Evolutionary conservation across 2,329 filamentous ascomycete species (phyloP), one percentile per base, ranked within the genome.

Genomic region (Penicillium paneum): DNA sequence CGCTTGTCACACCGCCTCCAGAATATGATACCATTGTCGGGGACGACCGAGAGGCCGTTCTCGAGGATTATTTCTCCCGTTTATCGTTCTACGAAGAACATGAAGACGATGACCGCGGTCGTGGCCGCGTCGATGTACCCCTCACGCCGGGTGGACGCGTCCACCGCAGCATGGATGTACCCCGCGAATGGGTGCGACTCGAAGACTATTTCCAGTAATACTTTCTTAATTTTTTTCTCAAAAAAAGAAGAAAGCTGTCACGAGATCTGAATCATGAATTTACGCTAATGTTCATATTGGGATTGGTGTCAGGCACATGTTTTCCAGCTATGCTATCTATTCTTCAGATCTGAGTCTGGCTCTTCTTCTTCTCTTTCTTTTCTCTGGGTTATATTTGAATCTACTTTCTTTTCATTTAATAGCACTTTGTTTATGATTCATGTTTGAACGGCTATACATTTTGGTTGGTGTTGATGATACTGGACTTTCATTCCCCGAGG

Each of bases 51-150:
- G 91, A 76, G 74, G 86, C 71, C 12, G 83, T 83, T 0, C 72
- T 96, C 43, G 89, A 91, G 1, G 92, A 96, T 66, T 97, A 97
- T 71, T 97, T 97, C 69, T 79, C 87, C 0, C 84, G 92, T 1
- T 75, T 96, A 36, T 89, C 89, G 0, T 69, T 64, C 32, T 71
- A 90, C 60, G 88, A 89, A 52, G 87, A 90, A 39, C 78, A 77
- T 39, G 80, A 83, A 36, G 81, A 82, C 48, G 80, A 81, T 32
- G 78, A 79, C 32, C 71, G 75, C 24, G 73, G 73, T 24, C 63
- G 67, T 7, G 75, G 72, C 44, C 72, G 75, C 56, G 75, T 78
- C 17, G 83, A 86, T 61, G 76, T 86, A 11, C 84, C 85, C 19
- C 74, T 88, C 17, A 87, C 84, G 0, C 84, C 85, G 3, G 85